These are phyloP conservation scores for Blastobotrys illinoisensis DNA, from an alignment of 1,139 yeast genomes.

Conservation along the genomic window DNA sequence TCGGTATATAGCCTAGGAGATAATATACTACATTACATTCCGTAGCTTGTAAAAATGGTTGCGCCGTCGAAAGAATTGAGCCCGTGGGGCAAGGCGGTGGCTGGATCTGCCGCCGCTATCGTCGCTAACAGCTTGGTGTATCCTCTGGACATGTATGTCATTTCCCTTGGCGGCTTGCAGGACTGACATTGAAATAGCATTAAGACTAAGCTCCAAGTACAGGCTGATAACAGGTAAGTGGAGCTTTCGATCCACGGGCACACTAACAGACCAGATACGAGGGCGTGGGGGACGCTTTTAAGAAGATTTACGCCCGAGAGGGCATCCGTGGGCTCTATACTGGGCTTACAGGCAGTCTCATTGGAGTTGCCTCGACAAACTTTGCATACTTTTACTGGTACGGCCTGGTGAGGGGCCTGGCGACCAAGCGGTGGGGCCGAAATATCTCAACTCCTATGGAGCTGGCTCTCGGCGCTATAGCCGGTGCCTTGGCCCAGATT, in stretches of 20 bases:
- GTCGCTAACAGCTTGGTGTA: slow-evolving; percentile 81
- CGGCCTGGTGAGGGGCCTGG: slow-evolving; percentile 60
- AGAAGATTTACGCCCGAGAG: slow-evolving; percentile 49
- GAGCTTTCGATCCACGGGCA: too few relatives aligned
- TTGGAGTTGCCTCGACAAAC: slow-evolving; percentile 74
- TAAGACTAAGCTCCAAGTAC: slow-evolving; percentile 71
- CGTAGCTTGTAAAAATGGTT: slow-evolving; percentile 7
- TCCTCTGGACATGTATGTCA: slow-evolving; percentile 63
- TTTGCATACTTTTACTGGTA: slow-evolving; percentile 87
- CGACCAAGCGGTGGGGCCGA: slow-evolving; percentile 37
- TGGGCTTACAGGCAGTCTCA: slow-evolving; percentile 63
- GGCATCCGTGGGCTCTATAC: slow-evolving; percentile 73
- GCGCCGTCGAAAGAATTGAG: slow-evolving; percentile 26
- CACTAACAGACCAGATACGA: slow-evolving; percentile 37
- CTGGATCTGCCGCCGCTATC: slow-evolving; percentile 82
- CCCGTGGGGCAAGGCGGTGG: slow-evolving; percentile 67
- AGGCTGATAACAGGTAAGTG: slow-evolving; percentile 19
- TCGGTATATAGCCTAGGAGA: background rate
- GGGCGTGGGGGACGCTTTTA: slow-evolving; percentile 58
- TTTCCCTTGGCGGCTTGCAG: background rate
- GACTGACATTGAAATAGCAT: slow-evolving; percentile 29
- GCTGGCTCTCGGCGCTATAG: slow-evolving; percentile 71
- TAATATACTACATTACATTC: background rate
- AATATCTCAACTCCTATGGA: slow-evolving; percentile 58
- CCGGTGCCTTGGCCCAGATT: slow-evolving; percentile 79